Percentiles rank a stretch among this genome's conserved stretches.
Evolutionary conservation across 805 yeast genomes (phyloP).

Genomic region (Grigorovia humatica): DNA sequence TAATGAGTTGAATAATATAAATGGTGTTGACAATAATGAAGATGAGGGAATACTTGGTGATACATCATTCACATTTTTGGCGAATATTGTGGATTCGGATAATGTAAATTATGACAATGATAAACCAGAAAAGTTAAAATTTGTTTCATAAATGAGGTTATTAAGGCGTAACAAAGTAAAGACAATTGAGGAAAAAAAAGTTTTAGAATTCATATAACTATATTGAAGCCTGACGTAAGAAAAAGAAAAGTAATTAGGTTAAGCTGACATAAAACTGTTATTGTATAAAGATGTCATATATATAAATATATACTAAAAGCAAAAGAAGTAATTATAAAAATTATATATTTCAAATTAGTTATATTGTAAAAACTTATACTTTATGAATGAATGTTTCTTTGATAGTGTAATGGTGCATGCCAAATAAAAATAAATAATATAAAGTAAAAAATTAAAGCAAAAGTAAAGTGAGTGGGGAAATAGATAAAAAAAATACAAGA

Average conservation of each 20-base stretch:
- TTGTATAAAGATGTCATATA: too few species aligned
- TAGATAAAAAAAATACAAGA: not conserved
- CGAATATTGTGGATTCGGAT: slow-evolving; percentile 17
- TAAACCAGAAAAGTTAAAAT: slow-evolving; percentile 10
- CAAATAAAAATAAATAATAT: not conserved
- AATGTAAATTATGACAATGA: slow-evolving; percentile 8
- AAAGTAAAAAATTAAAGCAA: too few species aligned
- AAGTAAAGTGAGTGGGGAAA: not conserved
- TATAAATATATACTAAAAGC: too few species aligned
- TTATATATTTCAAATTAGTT: too few species aligned
- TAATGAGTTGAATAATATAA: not conserved
- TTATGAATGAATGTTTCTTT: too few species aligned
- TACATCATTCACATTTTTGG: slow-evolving; percentile 38
- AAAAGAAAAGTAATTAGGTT: not conserved
- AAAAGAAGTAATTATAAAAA: too few species aligned
- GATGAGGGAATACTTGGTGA: slow-evolving; percentile 17
- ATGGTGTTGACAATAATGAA: not conserved
- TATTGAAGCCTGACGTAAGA: not conserved
- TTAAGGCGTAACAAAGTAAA: not conserved
- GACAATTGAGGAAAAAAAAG: not conserved
- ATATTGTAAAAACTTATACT: too few species aligned
- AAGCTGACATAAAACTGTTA: not conserved
- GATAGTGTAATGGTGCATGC: not conserved
- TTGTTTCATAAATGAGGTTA: slow-evolving; percentile 1
- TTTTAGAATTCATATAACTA: not conserved